These are phyloP conservation scores for Claviceps sp. DNA, from an alignment of 2,329 filamentous ascomycete species.

Conservation along the genomic window DNA sequence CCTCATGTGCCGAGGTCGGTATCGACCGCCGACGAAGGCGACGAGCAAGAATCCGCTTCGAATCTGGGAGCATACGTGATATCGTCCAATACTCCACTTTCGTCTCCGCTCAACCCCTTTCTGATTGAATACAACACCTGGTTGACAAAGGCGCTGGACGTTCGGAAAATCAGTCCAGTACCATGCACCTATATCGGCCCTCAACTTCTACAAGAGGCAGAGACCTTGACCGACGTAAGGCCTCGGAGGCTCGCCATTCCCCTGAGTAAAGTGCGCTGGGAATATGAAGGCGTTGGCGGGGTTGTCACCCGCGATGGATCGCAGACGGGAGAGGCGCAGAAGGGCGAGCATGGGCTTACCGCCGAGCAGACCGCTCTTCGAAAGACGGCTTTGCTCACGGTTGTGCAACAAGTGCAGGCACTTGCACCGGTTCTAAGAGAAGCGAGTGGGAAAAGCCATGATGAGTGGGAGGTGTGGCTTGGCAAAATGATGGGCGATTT, in stretches of 20 bases:
- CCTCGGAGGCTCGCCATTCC: constrained; percentile 76
- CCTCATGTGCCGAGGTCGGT: constrained; percentile 52
- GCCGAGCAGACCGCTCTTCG: constrained; percentile 60
- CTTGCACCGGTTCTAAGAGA: constrained; percentile 74
- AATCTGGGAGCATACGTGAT: constrained; percentile 71
- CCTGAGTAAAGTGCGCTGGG: constrained; percentile 74
- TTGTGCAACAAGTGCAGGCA: constrained; percentile 72
- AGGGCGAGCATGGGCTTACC: constrained; percentile 36
- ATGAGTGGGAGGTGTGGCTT: constrained; percentile 88
- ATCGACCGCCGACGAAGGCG: constrained; percentile 23
- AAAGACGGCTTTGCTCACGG: constrained; percentile 65
- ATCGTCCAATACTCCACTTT: constrained; percentile 70
- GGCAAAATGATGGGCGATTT: constrained; percentile 76
- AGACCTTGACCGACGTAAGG: constrained; percentile 53
- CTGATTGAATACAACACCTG: constrained; percentile 74
- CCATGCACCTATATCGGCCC: constrained; percentile 69
- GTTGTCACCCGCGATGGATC: constrained; percentile 47
- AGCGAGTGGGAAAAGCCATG: constrained; percentile 70
- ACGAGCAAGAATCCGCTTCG: constrained; percentile 51
- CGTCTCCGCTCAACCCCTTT: constrained; percentile 67
- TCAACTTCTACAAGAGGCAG: constrained; percentile 69
- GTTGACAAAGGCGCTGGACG: constrained; percentile 63
- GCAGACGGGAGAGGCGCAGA: constrained; percentile 40
- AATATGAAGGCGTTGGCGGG: constrained; percentile 58
- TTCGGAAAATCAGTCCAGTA: constrained; percentile 53